These are phyloP conservation scores for Panicum virgatum DNA, from an alignment of 202 grass and related monocot genomes.

Conservation along the genomic window DNA sequence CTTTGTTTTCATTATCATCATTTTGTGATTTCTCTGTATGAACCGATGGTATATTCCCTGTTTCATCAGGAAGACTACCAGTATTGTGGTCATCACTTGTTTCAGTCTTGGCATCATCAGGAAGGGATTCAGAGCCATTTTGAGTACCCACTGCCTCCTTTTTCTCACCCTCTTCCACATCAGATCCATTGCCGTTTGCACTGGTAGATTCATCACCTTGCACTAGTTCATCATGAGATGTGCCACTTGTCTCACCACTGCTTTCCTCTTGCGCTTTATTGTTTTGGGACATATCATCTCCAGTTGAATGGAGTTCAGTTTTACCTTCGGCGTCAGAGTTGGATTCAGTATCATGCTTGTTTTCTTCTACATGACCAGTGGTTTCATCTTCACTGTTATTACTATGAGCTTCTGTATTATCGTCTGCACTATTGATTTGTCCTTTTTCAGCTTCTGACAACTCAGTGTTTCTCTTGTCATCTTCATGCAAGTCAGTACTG, in stretches of 20 bases:
- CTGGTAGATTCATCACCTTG: slow-evolving; percentile 34
- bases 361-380: slow-evolving; percentile 22
- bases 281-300: slow-evolving; percentile 39
- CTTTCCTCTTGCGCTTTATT: slow-evolving; percentile 39
- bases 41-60: slow-evolving; percentile 48
- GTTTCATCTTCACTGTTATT: slow-evolving; percentile 41
- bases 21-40: slow-evolving; percentile 46
- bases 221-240: slow-evolving; percentile 31
- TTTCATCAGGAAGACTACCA: slow-evolving; percentile 57
- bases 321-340: slow-evolving; percentile 43
- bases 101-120: slow-evolving; percentile 27
- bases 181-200: slow-evolving; percentile 36
- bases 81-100: slow-evolving; percentile 42
- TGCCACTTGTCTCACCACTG: slow-evolving; percentile 31
- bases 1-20: slow-evolving; percentile 32
- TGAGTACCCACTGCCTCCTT: slow-evolving; percentile 37
- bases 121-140: slow-evolving; percentile 23
- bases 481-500: slow-evolving; percentile 42
- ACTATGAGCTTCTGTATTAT: slow-evolving; percentile 43
- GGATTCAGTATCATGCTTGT: slow-evolving; percentile 47
- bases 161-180: slow-evolving; percentile 49
- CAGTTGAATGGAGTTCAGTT: slow-evolving; percentile 35
- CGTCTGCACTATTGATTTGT: slow-evolving; percentile 39
- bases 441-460: slow-evolving; percentile 41
- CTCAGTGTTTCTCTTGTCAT: slow-evolving; percentile 33